Evolutionary conservation across 2,329 filamentous ascomycete genomes (phyloP).

Genomic region (Trichoderma atroviride): DNA sequence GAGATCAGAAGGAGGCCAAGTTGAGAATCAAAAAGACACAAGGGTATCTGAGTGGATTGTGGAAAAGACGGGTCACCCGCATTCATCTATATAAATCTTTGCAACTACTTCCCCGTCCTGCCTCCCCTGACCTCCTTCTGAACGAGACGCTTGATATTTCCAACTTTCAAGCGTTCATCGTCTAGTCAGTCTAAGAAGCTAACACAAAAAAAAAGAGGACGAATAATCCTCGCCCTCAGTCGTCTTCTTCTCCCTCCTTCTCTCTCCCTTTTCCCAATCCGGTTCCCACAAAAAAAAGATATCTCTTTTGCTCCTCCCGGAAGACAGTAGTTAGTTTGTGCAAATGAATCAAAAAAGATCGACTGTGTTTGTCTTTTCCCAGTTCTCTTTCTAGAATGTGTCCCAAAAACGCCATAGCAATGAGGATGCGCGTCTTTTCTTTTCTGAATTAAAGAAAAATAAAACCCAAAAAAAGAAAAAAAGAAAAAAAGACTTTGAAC

Average conservation of each 20-base stretch:
- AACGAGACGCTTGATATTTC: conserved; percentile 10
- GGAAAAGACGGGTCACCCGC: conserved; percentile 25
- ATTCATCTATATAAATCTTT: conserved; percentile 23
- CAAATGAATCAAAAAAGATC: conserved; percentile 25
- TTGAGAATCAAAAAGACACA: conserved; percentile 14
- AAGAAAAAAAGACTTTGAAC: conserved; percentile 20
- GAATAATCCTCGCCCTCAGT: not conserved
- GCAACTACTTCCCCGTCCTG: conserved; percentile 13
- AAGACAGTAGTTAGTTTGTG: conserved; percentile 19
- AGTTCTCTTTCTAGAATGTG: conserved; percentile 31
- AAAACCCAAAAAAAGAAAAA: not conserved
- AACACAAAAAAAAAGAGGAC: not conserved
- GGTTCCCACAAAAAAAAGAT: conserved; percentile 4
- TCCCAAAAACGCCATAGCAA: conserved; percentile 38
- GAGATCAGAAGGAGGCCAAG: not conserved
- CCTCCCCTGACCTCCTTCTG: not conserved
- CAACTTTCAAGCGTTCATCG: conserved; percentile 6
- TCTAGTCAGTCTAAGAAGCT: conserved; percentile 1
- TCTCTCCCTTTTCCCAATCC: not conserved
- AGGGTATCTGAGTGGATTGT: conserved; percentile 23
- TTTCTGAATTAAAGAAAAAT: conserved; percentile 22
- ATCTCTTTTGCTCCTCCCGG: not conserved
- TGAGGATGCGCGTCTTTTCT: conserved; percentile 33
- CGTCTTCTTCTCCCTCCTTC: not conserved
- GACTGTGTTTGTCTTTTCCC: conserved; percentile 20